A percentile compares a stretch with the other conserved stretches of the same genome.
phyloP scores from a whole-genome alignment of 1,284 basidiomycete genomes.

The Entoloma clypeatum region DNA sequence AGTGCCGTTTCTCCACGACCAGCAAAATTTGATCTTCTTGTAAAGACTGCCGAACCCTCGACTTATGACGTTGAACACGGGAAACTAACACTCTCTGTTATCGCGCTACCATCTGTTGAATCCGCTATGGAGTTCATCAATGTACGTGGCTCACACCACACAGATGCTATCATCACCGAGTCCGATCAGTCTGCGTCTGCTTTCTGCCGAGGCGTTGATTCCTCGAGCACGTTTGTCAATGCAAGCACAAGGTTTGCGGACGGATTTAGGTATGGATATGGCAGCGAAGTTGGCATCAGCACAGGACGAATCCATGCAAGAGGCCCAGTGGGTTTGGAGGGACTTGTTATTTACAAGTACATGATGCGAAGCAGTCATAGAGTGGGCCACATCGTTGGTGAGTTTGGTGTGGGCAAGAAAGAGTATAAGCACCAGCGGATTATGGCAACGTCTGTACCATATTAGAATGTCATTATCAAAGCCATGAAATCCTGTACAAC shows the following conservation, averaged over 20 bases:
- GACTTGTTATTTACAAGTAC: constrained; percentile 94
- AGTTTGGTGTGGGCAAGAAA: constrained; percentile 79
- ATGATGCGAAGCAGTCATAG: constrained; percentile 72
- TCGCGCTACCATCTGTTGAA: constrained; percentile 64
- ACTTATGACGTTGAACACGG: constrained; percentile 91
- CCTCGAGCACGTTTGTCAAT: constrained; percentile 92
- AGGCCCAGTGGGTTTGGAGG: constrained; percentile 95
- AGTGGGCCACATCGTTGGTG: constrained; percentile 75
- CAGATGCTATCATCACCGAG: constrained; percentile 92
- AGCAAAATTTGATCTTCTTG: constrained; percentile 42
- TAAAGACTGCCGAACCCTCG: constrained; percentile 49
- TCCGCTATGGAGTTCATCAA: constrained; percentile 90
- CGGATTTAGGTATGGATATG: constrained; percentile 95
- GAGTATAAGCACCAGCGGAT: constrained; percentile 70
- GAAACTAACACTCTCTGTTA: constrained; percentile 78
- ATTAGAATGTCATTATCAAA: constrained; percentile 29
- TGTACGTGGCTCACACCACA: constrained; percentile 91
- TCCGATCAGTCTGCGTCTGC: constrained; percentile 57
- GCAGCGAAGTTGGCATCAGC: constrained; percentile 97
- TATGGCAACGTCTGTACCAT: constrained; percentile 44
- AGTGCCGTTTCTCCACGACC: constrained; percentile 30
- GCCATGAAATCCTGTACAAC: too few species aligned
- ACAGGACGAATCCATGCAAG: constrained; percentile 96
- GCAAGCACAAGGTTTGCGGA: constrained; percentile 95
- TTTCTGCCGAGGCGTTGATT: constrained; percentile 88